Conservation (phyloP, 768 basidiomycete genomes). For the Boletus rufocinnamomeus region DNA sequence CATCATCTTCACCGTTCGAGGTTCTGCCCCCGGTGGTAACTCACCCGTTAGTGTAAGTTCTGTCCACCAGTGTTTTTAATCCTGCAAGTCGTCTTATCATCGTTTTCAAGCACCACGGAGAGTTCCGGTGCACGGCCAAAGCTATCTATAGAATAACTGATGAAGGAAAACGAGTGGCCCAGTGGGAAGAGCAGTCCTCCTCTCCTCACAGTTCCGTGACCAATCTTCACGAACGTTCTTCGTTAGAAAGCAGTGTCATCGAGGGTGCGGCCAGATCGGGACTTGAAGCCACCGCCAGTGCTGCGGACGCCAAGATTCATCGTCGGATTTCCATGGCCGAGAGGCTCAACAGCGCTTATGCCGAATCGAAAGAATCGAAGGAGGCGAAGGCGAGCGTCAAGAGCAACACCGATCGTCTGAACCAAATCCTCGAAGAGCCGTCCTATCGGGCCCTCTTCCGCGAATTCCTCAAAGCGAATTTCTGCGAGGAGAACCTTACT, state of each 20-base stretch:
- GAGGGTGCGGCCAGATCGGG: slow-evolving; percentile 29
- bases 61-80: not conserved
- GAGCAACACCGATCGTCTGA: slow-evolving; percentile 88
- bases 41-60: slow-evolving; percentile 69
- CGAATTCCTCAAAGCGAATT: slow-evolving; percentile 91
- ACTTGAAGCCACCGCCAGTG: slow-evolving; percentile 32
- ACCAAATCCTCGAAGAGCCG: slow-evolving; percentile 92
- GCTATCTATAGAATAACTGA: slow-evolving; percentile 95
- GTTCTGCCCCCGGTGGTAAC: slow-evolving; percentile 72
- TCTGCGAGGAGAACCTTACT: slow-evolving; percentile 96
- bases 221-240: slow-evolving; percentile 62
- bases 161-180: slow-evolving; percentile 82
- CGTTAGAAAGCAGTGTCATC: slow-evolving; percentile 46
- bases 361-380: slow-evolving; percentile 51
- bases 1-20: slow-evolving; percentile 90
- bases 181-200: slow-evolving; percentile 66
- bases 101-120: slow-evolving; percentile 75
- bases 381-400: slow-evolving; percentile 62
- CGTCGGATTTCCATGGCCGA: slow-evolving; percentile 78
- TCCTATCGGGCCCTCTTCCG: slow-evolving; percentile 87
- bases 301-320: slow-evolving; percentile 67
- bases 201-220: slow-evolving; percentile 70
- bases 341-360: slow-evolving; percentile 55
- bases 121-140: slow-evolving; percentile 95
- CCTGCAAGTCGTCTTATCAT: slow-evolving; percentile 13